Evolutionary conservation across 495 filamentous ascomycete species (phyloP).

Genomic region (Aspergillus asperescens): DNA sequence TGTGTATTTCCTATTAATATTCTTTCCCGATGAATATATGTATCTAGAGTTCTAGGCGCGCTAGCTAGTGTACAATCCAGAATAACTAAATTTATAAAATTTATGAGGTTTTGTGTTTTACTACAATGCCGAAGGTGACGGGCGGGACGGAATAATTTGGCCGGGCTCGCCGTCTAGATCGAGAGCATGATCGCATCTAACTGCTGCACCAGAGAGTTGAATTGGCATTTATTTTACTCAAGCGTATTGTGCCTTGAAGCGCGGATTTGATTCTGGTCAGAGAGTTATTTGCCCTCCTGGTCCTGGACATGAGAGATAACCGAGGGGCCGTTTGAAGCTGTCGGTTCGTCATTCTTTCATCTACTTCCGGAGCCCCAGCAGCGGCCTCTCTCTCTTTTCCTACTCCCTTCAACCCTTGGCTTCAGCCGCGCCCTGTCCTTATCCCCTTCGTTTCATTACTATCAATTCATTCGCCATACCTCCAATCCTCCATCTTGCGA

Average conservation of each 20-base stretch:
- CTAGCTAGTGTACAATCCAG: too few species aligned
- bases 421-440: slow-evolving; percentile 7
- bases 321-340: slow-evolving; percentile 7
- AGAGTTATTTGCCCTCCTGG: background rate
- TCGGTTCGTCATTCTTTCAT: slow-evolving; percentile 15
- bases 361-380: slow-evolving; percentile 9
- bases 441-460: background rate
- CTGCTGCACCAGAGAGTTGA: background rate
- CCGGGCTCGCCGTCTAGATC: background rate
- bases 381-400: slow-evolving; percentile 17
- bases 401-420: slow-evolving; percentile 12
- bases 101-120: background rate
- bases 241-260: background rate
- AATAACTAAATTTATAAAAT: background rate
- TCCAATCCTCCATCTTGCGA: slow-evolving; percentile 7
- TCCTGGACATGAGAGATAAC: background rate
- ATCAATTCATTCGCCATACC: background rate
- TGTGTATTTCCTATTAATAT: too few species aligned
- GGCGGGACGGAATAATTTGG: background rate
- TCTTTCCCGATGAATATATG: too few species aligned
- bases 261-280: background rate
- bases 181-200: background rate
- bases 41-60: too few species aligned
- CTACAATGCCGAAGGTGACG: background rate
- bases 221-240: background rate